These are phyloP conservation scores for Agrostemma githago DNA, from an alignment of 148 eudicot species.

Conservation along the genomic window DNA sequence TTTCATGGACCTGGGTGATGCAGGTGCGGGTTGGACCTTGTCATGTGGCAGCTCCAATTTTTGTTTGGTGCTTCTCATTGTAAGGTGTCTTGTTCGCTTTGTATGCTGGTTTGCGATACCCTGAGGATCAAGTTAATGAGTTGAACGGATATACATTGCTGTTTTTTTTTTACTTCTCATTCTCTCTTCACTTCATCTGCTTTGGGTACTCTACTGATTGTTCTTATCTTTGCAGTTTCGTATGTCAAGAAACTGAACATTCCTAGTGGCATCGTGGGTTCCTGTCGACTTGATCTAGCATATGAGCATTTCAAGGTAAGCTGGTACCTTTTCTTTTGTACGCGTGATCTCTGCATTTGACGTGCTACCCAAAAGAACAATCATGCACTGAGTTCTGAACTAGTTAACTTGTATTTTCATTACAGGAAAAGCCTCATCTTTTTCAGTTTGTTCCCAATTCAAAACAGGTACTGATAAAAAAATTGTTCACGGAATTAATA, in stretches of 20 bases:
- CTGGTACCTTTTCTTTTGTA: neutral
- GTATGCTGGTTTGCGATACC: neutral
- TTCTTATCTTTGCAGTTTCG: constrained; percentile 50
- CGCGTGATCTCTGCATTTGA: neutral
- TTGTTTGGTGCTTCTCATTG: neutral
- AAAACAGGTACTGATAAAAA: constrained; percentile 44
- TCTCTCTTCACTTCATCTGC: neutral
- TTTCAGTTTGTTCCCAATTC: constrained; percentile 88
- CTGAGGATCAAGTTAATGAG: neutral
- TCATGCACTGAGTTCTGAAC: neutral
- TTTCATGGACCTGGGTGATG: constrained; percentile 94
- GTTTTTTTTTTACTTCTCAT: neutral
- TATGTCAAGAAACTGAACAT: constrained; percentile 79
- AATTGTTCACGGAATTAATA: constrained; percentile 12
- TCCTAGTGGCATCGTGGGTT: constrained; percentile 95
- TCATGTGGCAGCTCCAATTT: neutral
- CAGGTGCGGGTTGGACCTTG: constrained; percentile 42
- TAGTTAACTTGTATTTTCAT: constrained; percentile 5
- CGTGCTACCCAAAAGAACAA: too few species aligned
- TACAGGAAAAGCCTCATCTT: constrained; percentile 89
- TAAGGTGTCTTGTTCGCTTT: constrained; percentile 5
- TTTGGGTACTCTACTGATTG: constrained; percentile 15
- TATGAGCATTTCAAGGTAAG: constrained; percentile 90
- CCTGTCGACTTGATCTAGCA: constrained; percentile 91
- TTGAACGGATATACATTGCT: neutral